These are phyloP conservation scores for Alisma plantagoaquatica DNA, from an alignment of 106 monocot genomes.

Conservation along the genomic window DNA sequence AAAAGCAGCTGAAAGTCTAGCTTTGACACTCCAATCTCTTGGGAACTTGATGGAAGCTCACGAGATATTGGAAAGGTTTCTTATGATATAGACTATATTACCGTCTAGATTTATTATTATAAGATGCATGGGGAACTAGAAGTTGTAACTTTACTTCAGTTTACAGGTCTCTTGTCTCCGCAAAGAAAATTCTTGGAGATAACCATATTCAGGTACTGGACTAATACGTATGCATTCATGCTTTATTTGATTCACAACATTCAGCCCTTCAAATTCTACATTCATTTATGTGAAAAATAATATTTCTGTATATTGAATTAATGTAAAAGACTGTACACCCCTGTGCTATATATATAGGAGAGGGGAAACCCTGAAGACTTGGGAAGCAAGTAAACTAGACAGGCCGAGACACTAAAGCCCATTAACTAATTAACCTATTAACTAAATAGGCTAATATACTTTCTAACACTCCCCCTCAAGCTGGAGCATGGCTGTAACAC, in stretches of 20 bases:
- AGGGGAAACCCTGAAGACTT: too few species aligned
- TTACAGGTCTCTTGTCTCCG: conserved; percentile 38
- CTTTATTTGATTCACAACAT: too few species aligned
- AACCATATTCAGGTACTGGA: conserved; percentile 80
- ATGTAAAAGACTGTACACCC: not conserved
- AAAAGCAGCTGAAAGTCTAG: conserved; percentile 55
- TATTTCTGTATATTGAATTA: not conserved
- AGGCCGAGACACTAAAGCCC: too few species aligned
- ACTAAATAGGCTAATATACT: too few species aligned
- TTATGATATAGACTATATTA: not conserved
- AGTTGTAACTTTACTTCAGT: not conserved
- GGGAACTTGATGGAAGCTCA: conserved; percentile 59
- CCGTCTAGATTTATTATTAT: not conserved
- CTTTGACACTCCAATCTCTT: conserved; percentile 67
- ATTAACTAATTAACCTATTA: too few species aligned
- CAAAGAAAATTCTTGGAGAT: conserved; percentile 44
- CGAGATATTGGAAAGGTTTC: conserved; percentile 64
- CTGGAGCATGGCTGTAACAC: too few species aligned
- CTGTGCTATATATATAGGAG: too few species aligned
- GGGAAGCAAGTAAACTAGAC: too few species aligned
- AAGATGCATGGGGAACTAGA: not conserved
- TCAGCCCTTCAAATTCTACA: conserved; percentile 1
- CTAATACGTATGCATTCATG: too few species aligned
- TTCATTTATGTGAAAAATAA: not conserved
- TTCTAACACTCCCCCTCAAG: too few species aligned